Evolutionary conservation across 2,329 filamentous ascomycete species (phyloP).

Genomic region (Hypoxylon sp.): DNA sequence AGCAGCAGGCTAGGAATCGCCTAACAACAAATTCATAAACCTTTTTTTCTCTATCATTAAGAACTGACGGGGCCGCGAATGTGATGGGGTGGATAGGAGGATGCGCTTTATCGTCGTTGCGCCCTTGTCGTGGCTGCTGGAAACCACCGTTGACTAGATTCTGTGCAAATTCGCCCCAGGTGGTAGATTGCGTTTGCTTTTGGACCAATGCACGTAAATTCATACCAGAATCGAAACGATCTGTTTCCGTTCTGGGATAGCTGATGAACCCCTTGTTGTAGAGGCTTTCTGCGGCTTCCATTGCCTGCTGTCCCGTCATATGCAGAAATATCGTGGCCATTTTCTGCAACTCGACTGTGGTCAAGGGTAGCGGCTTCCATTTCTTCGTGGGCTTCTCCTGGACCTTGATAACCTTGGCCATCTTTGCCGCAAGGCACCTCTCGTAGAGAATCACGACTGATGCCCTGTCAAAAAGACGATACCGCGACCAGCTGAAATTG

Average conservation of each 20-base stretch:
- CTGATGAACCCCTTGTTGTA: conserved; percentile 98
- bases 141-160: conserved; percentile 82
- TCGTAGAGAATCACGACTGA: conserved; percentile 87
- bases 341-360: conserved; percentile 96
- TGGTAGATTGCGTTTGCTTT: conserved; percentile 82
- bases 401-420: conserved; percentile 85
- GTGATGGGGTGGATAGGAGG: conserved; percentile 96
- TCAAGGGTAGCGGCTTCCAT: conserved; percentile 93
- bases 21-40: conserved; percentile 95
- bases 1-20: conserved; percentile 95
- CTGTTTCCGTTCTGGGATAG: conserved; percentile 97
- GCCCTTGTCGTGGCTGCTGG: conserved; percentile 83
- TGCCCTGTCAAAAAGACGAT: conserved; percentile 89
- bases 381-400: conserved; percentile 93
- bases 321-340: conserved; percentile 89
- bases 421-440: conserved; percentile 81
- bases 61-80: conserved; percentile 78
- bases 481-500: conserved; percentile 86
- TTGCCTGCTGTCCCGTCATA: conserved; percentile 92
- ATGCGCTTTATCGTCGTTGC: conserved; percentile 96
- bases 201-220: conserved; percentile 84
- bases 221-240: conserved; percentile 93
- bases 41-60: conserved; percentile 76
- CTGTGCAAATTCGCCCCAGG: conserved; percentile 88
- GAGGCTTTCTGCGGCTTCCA: conserved; percentile 87